Evolutionary conservation across 83 land plant genomes (phyloP), one percentile per base, ranked within the genome.

Genomic region (Diphasiastrum complanatum): DNA sequence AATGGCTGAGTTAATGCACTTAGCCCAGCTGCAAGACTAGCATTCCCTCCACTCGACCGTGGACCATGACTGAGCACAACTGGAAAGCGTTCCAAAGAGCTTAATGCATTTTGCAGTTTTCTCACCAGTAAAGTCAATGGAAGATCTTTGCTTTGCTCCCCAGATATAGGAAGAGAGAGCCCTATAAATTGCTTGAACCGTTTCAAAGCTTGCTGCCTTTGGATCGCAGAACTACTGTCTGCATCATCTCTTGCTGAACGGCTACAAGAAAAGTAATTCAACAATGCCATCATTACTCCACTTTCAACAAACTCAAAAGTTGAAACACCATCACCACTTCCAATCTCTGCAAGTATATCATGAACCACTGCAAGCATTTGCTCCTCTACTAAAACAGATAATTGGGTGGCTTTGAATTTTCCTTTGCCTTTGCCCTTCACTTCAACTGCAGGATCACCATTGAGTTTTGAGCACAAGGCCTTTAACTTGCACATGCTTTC

Each of bases 221-320:
- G 80, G 58, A 76, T 85, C 2, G 65, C 64, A 53, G 83, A 33
- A 43, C 67, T 65, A 14, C 71, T 67, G 22, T 87, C 87, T 41
- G 77, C 46, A 59, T n/a, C n/a, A n/a, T 86, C 99, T 71, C 76
- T 89, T 6, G 79, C 64, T 30, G 79, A 77, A 27, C 73, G 68
- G 14, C 92, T 91, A 76, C 96, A 83, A 65, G 99, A 80, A 47
- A 95, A 80, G 58, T 79, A 95, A 52, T 84, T 83, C 48, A 95
- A 69, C 67, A 95, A 61, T 30, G 89, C 67, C 22, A 58, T 71
- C 38, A 95, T 96, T 58, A 86, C 84, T 19, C 96, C 96, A 75
- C 97, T 90, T 18, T 91, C 88, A 53, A 89, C 89, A 33, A 95
- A 95, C 77, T 95, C 99, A 81, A 95, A 95, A 25, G 96, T 95